Percentiles rank a stretch among this genome's conserved stretches.
Conservation (phyloP, 2,329 filamentous ascomycete genomes). For the Curvularia sp. region DNA sequence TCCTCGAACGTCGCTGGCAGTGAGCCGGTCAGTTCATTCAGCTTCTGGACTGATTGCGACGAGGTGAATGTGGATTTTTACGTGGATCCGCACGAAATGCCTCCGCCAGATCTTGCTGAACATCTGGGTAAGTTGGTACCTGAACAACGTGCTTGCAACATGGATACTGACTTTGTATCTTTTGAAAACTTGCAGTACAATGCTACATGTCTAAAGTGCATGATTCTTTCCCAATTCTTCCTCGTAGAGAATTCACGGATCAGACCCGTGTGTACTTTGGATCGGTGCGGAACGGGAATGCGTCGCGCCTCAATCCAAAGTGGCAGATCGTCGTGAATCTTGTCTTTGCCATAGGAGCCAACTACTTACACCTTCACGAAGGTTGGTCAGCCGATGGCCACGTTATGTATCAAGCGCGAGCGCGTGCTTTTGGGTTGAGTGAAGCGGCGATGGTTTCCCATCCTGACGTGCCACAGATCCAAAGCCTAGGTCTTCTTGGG, state of each 20-base stretch:
- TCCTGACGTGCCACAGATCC: constrained; percentile 51
- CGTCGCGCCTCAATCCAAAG: constrained; percentile 29
- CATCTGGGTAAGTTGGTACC: constrained; percentile 21
- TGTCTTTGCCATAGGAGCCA: constrained; percentile 54
- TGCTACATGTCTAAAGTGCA: constrained; percentile 52
- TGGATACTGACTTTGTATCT: not conserved
- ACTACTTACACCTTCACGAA: constrained; percentile 46
- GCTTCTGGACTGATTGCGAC: constrained; percentile 46
- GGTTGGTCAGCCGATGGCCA: constrained; percentile 44
- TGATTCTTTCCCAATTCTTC: constrained; percentile 50
- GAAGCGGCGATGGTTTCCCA: constrained; percentile 40
- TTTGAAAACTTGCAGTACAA: constrained; percentile 22
- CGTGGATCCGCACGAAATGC: constrained; percentile 46
- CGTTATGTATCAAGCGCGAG: constrained; percentile 51
- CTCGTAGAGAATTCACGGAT: constrained; percentile 40
- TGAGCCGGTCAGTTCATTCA: constrained; percentile 43
- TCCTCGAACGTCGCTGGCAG: constrained; percentile 18
- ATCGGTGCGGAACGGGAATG: constrained; percentile 28
- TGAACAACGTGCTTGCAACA: not conserved
- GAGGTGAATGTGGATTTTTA: constrained; percentile 32
- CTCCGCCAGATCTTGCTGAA: constrained; percentile 42
- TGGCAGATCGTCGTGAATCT: constrained; percentile 54
- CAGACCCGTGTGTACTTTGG: constrained; percentile 47
- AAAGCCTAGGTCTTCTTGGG: constrained; percentile 48
- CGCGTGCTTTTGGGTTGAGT: constrained; percentile 44